Evolutionary conservation across 2,329 filamentous ascomycete genomes (phyloP).

Genomic region (Sphaerulina populicola): DNA sequence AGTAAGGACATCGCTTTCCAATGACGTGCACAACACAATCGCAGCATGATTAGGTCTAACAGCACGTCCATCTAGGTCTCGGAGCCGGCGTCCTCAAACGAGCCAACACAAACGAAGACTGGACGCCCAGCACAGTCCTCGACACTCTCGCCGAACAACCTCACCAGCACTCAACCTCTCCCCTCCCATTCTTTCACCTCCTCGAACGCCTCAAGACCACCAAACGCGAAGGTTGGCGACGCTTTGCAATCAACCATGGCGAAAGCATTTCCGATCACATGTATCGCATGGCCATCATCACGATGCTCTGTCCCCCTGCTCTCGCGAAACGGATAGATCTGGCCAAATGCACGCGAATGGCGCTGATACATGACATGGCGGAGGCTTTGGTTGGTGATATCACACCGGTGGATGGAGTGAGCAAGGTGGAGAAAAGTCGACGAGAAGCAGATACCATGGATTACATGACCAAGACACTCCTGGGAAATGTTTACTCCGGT

Average conservation of each 20-base stretch:
- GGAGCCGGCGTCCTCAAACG: conserved; percentile 32
- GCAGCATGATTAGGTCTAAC: neutral
- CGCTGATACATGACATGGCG: conserved; percentile 94
- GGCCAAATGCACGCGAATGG: conserved; percentile 84
- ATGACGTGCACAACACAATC: neutral
- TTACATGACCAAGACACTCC: conserved; percentile 65
- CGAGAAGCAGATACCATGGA: conserved; percentile 88
- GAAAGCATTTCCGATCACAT: conserved; percentile 95
- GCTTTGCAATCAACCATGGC: conserved; percentile 66
- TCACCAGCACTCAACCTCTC: conserved; percentile 57
- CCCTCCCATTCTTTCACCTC: conserved; percentile 87
- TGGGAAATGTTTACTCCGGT: conserved; percentile 69
- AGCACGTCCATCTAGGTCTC: conserved; percentile 21
- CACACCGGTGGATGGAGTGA: conserved; percentile 78
- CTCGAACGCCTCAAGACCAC: conserved; percentile 92
- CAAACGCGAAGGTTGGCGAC: conserved; percentile 89
- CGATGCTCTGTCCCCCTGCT: conserved; percentile 75
- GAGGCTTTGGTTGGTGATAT: conserved; percentile 93
- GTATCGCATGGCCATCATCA: conserved; percentile 98
- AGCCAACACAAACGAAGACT: conserved; percentile 28
- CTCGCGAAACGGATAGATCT: conserved; percentile 67
- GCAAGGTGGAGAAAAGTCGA: conserved; percentile 79
- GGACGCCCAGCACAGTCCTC: conserved; percentile 51
- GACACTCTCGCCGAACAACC: conserved; percentile 53
- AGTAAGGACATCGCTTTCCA: conserved; percentile 18